Evolutionary conservation across 306 rosid species (phyloP), one percentile per base, ranked within the genome.

Genomic region (Dicorynia guianensis): DNA sequence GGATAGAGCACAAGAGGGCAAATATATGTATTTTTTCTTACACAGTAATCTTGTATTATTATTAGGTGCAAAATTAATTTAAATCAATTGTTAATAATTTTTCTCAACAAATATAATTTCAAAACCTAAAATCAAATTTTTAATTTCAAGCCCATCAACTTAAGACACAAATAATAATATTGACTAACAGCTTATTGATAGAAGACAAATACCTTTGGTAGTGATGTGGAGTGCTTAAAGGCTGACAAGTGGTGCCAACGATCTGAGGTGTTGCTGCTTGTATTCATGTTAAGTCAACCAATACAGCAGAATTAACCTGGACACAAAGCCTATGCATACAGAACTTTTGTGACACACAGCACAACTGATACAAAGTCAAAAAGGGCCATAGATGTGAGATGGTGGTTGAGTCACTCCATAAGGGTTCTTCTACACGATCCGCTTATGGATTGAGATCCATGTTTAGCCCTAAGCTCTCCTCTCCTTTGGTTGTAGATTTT

Each of bases 301-400:
- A 15, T 15, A 17, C 55, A 54, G 54, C 60, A 74, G 5, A 15
- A 42, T 11, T 48, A 40, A 25, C 30, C 9, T 18, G 72, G 54
- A 3, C 47, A 40, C 5, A 15, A 52, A 19, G 14, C 54, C 62
- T 46, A 13, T 50, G 63, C 6, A 52, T 1, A 46, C 20, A 20
- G 34, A 53, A 6, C 18, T 62, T 54, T 40, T 40, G 13, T n/a
- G 40, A 66, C 66, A 76, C 49, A 66, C 66, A 76, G 10, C 76
- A 70, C 54, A 55, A 63, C 19, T 52, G 61, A 63, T 65, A 20
- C 30, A 46, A 72, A 85, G 85, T 73, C 77, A 76, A 79, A 84
- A 84, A 25, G 71, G 71, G 40, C 50, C 63, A 18, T 12, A 0
- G 47, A 81, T 64, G 18, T 60, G 47, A 67, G 73, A 35, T 49